Evolutionary conservation across 2,329 filamentous ascomycete species (phyloP), one percentile per base, ranked within the genome.

Genomic region (Neopestalotiopsis clavispora): DNA sequence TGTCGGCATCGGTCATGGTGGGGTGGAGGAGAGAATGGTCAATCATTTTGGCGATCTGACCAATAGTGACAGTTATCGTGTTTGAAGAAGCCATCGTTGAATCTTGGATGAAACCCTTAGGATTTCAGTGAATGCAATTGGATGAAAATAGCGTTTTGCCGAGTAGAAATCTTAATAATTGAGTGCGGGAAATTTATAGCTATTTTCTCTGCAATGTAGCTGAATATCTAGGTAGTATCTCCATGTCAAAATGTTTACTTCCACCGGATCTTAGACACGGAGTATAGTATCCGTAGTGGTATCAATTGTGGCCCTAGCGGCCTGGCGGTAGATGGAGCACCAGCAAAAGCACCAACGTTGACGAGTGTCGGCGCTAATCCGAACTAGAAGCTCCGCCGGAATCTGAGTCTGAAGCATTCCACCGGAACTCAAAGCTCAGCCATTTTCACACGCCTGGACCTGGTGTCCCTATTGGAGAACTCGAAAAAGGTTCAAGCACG

Each of bases 11-110:
- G 7, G 88, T 89, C 82, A 90, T 84, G 66, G 87, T 89, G 4
- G 89, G 89, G 72, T 90, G 87, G 0, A 90, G 82, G 17, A 91
- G 83, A 13, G 87, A 89, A 76, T 90, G 88, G 72, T 90, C 88
- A 71, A 90, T 90, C 78, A 82, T 81, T 71, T 86, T 85, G 71
- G 86, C 85, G 66, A 89, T 76, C 69, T 85, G 80, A 42, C 75
- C 71, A 0, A 86, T 75, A 23, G 83, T 82, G n/a, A 85, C 80
- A 1, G 73, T 78, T 71, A 85, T 75, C 32, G 78, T 77, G 66
- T 52, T 52, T 20, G 6, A 52, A 6, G n/a, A 52, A 17, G 45
- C 45, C 45, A 52, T 52, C 14, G n/a, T 52, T 17, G n/a, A 52
- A 10, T n/a, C 1, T n/a, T 4, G 7, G n/a, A 20, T 12, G 40